These are phyloP conservation scores for Limnanthes douglasii DNA, from an alignment of 345 rosid genomes.

Conservation along the genomic window DNA sequence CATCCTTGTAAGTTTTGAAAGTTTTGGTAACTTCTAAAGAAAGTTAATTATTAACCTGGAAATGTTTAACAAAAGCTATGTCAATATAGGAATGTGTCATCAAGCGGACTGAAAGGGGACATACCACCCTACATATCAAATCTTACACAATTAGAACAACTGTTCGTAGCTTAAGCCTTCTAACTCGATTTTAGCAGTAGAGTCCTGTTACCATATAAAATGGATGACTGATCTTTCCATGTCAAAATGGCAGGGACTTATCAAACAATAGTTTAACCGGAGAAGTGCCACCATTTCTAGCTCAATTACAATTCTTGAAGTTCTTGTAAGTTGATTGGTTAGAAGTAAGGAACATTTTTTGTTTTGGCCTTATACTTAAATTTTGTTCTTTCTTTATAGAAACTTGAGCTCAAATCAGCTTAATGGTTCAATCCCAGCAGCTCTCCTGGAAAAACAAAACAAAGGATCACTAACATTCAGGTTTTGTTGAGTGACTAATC, in stretches of 20 bases:
- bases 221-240: neutral
- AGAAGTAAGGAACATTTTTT: too few relatives aligned
- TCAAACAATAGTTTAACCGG: slow-evolving; percentile 39
- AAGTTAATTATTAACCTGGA: neutral
- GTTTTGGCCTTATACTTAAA: too few relatives aligned
- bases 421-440: slow-evolving; percentile 22
- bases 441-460: slow-evolving; percentile 14
- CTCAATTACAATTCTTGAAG: slow-evolving; percentile 21
- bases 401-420: slow-evolving; percentile 23
- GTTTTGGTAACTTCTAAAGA: neutral
- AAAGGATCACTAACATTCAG: too few relatives aligned
- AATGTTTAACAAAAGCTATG: neutral
- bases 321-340: slow-evolving; percentile 46
- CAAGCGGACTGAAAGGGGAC: slow-evolving; percentile 22
- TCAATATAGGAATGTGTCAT: slow-evolving; percentile 14
- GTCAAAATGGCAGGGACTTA: slow-evolving; percentile 30
- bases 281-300: slow-evolving; percentile 25
- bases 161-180: slow-evolving; percentile 16
- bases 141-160: slow-evolving; percentile 14
- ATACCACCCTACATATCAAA: slow-evolving; percentile 14
- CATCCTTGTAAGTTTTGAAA: slow-evolving; percentile 11
- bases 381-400: slow-evolving; percentile 9
- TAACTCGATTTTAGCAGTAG: neutral
- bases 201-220: neutral
- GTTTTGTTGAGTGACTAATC: too few relatives aligned